phyloP scores from a whole-genome alignment of 495 filamentous ascomycete species.

The Staphylotrichum longicolle region DNA sequence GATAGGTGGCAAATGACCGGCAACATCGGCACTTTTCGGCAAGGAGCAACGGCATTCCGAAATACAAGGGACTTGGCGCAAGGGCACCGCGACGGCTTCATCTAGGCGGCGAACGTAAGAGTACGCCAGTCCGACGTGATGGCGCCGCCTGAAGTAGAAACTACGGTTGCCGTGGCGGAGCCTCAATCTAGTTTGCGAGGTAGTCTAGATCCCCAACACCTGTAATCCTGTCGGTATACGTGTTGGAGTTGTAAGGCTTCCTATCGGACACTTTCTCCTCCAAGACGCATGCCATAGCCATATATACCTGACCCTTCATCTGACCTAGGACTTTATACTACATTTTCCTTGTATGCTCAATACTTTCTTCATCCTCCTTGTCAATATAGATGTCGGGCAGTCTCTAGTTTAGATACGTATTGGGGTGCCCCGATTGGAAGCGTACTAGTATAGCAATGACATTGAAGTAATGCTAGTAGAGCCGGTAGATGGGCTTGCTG shows the following conservation, averaged over 20 bases:
- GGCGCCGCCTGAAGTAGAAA: conserved; percentile 11
- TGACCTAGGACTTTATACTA: conserved; percentile 9
- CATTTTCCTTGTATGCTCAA: neutral
- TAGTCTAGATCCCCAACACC: neutral
- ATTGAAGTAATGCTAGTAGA: conserved; percentile 28
- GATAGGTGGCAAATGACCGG: conserved; percentile 6
- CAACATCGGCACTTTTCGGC: neutral
- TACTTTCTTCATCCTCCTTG: neutral
- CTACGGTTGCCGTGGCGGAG: conserved; percentile 12
- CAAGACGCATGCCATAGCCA: conserved; percentile 4
- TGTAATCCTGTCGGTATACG: conserved; percentile 11
- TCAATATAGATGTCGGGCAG: conserved; percentile 18
- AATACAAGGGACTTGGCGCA: conserved; percentile 26
- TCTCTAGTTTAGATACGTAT: conserved; percentile 16
- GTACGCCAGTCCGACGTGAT: conserved; percentile 19
- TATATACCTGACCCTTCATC: conserved; percentile 16
- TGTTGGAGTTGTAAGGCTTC: conserved; percentile 14
- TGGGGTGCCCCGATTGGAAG: conserved; percentile 11
- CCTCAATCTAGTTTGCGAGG: conserved; percentile 15
- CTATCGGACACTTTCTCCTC: conserved; percentile 14
- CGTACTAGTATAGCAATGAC: conserved; percentile 11
- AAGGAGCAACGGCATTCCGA: conserved; percentile 21
- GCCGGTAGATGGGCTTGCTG: conserved; percentile 28
- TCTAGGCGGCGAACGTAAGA: conserved; percentile 24
- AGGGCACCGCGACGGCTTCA: conserved; percentile 24